Evolutionary conservation across 192 early-diverging fungal genomes (phyloP).

Genomic region (Coemansia sp.): DNA sequence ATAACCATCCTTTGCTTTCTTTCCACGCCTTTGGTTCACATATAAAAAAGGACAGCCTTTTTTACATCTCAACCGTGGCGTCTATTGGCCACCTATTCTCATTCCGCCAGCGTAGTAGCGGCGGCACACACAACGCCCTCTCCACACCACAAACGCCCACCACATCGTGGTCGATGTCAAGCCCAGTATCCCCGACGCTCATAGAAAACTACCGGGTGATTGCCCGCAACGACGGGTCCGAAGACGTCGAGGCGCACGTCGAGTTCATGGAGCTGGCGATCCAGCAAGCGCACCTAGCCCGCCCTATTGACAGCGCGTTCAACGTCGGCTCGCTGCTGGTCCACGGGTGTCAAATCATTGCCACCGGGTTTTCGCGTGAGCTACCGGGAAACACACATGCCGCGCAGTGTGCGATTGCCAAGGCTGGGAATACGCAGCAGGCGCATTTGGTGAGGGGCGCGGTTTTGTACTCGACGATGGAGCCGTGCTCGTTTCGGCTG

Average conservation of each 20-base stretch:
- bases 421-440: conserved; percentile 54
- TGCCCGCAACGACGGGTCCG: conserved; percentile 30
- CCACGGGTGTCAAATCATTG: conserved; percentile 57
- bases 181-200: not conserved
- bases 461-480: conserved; percentile 97
- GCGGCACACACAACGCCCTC: not conserved
- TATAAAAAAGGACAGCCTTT: no score
- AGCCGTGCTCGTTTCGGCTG: conserved; percentile 86
- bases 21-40: no score
- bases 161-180: not conserved
- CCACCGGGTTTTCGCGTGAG: conserved; percentile 90
- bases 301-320: conserved; percentile 79
- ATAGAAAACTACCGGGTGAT: conserved; percentile 32
- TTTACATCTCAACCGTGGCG: not conserved
- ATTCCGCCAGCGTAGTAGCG: not conserved
- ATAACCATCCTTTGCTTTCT: no score
- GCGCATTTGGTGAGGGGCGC: conserved; percentile 43
- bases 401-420: conserved; percentile 83
- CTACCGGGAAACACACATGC: conserved; percentile 96
- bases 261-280: conserved; percentile 83
- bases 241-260: conserved; percentile 54
- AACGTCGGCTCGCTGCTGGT: conserved; percentile 88
- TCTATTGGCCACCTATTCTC: not conserved
- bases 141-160: no score
- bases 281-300: conserved; percentile 73